phyloP scores from a whole-genome alignment of 2,329 filamentous ascomycete species.

The Verticillium albo-atrum region DNA sequence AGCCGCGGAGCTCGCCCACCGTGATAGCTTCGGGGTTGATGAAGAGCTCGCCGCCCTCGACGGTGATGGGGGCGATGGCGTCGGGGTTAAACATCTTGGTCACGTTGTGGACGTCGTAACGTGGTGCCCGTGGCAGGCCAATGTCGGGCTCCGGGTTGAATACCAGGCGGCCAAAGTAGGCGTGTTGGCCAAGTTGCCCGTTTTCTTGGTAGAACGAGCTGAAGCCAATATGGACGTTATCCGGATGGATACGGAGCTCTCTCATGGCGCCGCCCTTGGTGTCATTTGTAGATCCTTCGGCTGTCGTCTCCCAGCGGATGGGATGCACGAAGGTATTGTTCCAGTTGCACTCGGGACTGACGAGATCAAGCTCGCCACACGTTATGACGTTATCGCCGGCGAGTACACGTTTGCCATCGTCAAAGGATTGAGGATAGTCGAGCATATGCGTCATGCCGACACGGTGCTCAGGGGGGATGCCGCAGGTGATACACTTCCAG shows the following conservation, averaged over 20 bases:
- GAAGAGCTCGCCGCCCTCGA: slow-evolving; percentile 19
- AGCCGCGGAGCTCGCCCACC: slow-evolving; percentile 40
- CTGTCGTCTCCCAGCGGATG: slow-evolving; percentile 28
- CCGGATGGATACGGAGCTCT: slow-evolving; percentile 40
- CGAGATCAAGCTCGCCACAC: slow-evolving; percentile 24
- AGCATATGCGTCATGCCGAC: slow-evolving; percentile 11
- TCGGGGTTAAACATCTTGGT: slow-evolving; percentile 25
- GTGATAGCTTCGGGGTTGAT: slow-evolving; percentile 24
- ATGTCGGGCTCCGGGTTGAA: slow-evolving; percentile 31
- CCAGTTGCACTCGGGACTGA: slow-evolving; percentile 29
- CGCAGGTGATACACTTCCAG: slow-evolving; percentile 44
- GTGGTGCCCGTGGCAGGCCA: slow-evolving; percentile 20
- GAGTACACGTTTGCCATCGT: slow-evolving; percentile 29
- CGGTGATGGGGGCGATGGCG: slow-evolving; percentile 13
- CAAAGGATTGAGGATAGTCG: slow-evolving; percentile 39
- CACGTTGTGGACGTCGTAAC: slow-evolving; percentile 36
- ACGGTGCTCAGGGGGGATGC: slow-evolving; percentile 26
- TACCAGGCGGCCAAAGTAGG: slow-evolving; percentile 30
- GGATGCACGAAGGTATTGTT: slow-evolving; percentile 33
- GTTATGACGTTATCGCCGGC: slow-evolving; percentile 29
- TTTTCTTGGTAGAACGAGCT: slow-evolving; percentile 28
- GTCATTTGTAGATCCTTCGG: slow-evolving; percentile 20
- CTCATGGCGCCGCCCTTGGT: slow-evolving; percentile 25
- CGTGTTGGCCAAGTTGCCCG: slow-evolving; percentile 15
- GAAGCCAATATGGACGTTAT: slow-evolving; percentile 36